Percentiles rank a stretch among this genome's conserved stretches.
Conservation (phyloP, 495 filamentous ascomycete genomes). For the Aspergillus taichungensis region DNA sequence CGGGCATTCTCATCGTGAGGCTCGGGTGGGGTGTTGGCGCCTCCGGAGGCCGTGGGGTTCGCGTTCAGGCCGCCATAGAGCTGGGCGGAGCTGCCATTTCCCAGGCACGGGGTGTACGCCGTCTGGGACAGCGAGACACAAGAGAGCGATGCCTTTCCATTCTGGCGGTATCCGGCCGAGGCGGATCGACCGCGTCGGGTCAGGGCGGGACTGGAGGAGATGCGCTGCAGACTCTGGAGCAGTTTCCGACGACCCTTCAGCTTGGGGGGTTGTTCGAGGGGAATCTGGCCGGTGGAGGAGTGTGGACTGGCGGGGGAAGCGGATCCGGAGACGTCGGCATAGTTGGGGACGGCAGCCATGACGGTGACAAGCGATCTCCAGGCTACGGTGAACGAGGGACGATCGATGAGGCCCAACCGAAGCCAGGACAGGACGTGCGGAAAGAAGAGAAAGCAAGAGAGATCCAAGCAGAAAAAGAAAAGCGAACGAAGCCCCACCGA, state of each 20-base stretch:
- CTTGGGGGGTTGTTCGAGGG: conserved; percentile 48
- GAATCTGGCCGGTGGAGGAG: conserved; percentile 29
- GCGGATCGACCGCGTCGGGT: conserved; percentile 50
- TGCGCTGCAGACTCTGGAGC: conserved; percentile 72
- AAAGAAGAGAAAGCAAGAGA: background rate
- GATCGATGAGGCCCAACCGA: background rate
- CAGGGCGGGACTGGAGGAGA: conserved; percentile 79
- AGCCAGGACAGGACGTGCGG: background rate
- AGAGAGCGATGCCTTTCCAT: conserved; percentile 70
- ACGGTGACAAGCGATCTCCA: background rate
- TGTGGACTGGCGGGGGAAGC: conserved; percentile 21
- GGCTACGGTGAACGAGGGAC: background rate
- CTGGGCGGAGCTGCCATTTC: conserved; percentile 49
- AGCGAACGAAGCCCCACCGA: background rate
- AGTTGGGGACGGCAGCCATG: conserved; percentile 27
- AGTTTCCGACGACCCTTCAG: conserved; percentile 66
- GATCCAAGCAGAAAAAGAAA: background rate
- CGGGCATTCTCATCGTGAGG: conserved; percentile 36
- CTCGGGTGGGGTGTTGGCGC: conserved; percentile 30
- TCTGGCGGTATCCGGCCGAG: conserved; percentile 50
- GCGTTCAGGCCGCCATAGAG: conserved; percentile 46
- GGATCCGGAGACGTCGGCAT: conserved; percentile 16
- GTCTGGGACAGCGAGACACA: conserved; percentile 72
- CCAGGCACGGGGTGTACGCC: conserved; percentile 43
- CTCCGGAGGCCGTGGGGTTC: conserved; percentile 57